These are phyloP conservation scores for Diplodia intermedia DNA, from an alignment of 2,329 filamentous ascomycete species.

Conservation along the genomic window DNA sequence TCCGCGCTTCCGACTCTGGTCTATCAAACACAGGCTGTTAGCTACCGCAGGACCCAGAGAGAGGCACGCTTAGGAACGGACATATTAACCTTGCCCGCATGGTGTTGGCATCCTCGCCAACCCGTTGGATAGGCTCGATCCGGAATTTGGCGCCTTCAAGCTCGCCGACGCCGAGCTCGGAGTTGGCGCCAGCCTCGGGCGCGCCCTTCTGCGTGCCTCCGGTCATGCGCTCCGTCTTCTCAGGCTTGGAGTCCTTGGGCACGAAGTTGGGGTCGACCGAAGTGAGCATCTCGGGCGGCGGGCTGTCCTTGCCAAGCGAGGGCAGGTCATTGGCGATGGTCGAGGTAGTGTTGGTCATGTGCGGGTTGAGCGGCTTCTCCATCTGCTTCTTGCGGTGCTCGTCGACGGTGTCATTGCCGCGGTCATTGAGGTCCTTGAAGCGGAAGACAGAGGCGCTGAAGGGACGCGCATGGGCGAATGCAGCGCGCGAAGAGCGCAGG, in stretches of 20 bases:
- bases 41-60: conserved; percentile 10
- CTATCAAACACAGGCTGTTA: conserved; percentile 55
- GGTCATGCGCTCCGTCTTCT: conserved; percentile 70
- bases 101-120: conserved; percentile 82
- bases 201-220: conserved; percentile 65
- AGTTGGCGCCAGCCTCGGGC: conserved; percentile 54
- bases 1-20: conserved; percentile 95
- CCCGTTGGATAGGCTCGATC: conserved; percentile 85
- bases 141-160: conserved; percentile 85
- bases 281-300: conserved; percentile 67
- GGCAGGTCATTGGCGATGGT: conserved; percentile 70
- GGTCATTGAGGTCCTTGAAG: conserved; percentile 56
- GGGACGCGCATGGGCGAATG: conserved; percentile 44
- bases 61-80: conserved; percentile 47
- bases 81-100: conserved; percentile 87
- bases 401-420: conserved; percentile 60
- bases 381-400: conserved; percentile 64
- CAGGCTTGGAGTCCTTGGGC: conserved; percentile 66
- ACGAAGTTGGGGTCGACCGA: conserved; percentile 62
- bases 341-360: conserved; percentile 69
- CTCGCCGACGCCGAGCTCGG: conserved; percentile 80
- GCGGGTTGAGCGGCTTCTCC: conserved; percentile 65
- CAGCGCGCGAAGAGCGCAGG: conserved; percentile 54
- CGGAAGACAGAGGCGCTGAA: conserved; percentile 49
- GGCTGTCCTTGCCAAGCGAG: conserved; percentile 61